Evolutionary conservation across 768 basidiomycete genomes (phyloP), one percentile per base, ranked within the genome.

Genomic region (Mycena kentingensis): DNA sequence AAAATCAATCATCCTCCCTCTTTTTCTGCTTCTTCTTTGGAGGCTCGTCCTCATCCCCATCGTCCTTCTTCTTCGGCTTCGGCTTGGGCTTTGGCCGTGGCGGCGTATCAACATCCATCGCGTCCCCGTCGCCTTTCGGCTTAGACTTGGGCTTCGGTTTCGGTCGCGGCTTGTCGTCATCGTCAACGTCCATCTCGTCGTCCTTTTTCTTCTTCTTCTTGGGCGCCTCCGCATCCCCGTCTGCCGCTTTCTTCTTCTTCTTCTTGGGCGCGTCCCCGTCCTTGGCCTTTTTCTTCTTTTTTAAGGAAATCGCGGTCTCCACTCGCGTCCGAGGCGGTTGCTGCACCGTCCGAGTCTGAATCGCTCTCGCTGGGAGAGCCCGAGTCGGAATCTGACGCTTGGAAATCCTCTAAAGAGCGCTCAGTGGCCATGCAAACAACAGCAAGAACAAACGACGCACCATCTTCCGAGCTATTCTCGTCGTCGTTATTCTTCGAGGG

Each of bases 281-380:
- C 46, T 64, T 62, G 62, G 50, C 42, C 62, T 79, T 82, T 36
- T 64, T 54, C 55, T 77, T 76, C 63, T 67, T 67, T 24, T 66
- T 68, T 5, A 37, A 78, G 71, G 60, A 90, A 63, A 46, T 83
- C 84, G 48, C 80, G 80, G 64, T 93, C 90, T 26, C 90, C 91
- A 54, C 85, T 88, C 36, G 88, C 90, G 63, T 92, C 90, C 0
- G 91, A 92, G 11, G 88, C 91, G 5, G 89, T 92, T 50, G 84
- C 79, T 1, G 85, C 89, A 3, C 83, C 87, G 26, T 85, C 88
- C 5, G 64, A 75, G 70, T 81, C 83, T 1, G 82, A 82, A 45
- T 89, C 90, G 29, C 73, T 78, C 15, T 82, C 88, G 32, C 83
- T 87, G 0, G 95, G 91, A 4, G 95, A 97, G n/a, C 95, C 94